Base-by-base conservation (phyloP, 345 rosid genomes). In the Ceriops zippeliana region DNA sequence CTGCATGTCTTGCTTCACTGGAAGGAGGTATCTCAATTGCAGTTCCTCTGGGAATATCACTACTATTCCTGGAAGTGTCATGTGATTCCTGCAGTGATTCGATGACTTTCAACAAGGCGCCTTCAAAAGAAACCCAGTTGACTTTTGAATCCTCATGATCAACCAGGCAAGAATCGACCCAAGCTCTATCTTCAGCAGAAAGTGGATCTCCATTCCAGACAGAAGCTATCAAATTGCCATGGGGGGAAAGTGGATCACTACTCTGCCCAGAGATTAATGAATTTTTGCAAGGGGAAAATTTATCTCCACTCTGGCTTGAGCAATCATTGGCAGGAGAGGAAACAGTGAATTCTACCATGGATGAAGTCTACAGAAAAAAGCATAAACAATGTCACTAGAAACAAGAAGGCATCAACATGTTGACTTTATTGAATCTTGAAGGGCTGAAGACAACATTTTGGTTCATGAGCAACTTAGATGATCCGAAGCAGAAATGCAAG, bases 111-210 rank as follows among this genome's bases (percentile, higher is more conserved):
- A 65, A 38, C 63, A 72, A 61, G 51, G 67, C 62, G 21, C 66
- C 71, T 35, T 59, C 37, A 6, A 73, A 17, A 73, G 67, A 51
- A 52, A 24, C 61, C 71, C 61, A 61, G 4, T 65, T 27, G 6
- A 49, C 65, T 17, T 65, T 66, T 24, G 61, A 19, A 66, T 49
- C 35, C 30, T 73, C 76, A 21, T 52, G 70, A 42, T 73, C 76
- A 54, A 54, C 61, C 52, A 73, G 66, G 62, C 76, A 73, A 21
- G 76, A 73, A 67, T 73, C 71, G 2, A 73, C 59, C 76, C 76
- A 73, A 0, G 76, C 62, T 15, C 66, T 2, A 26, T 73, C 76
- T 22, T 73, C 76, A 0, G 38, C 28, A 11, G 76, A 73, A 60
- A 73, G 76, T 21, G 58, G 24, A 24, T 65, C 76, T 51, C 60